Evolutionary conservation across 1,284 basidiomycete genomes (phyloP), one percentile per base, ranked within the genome.

Genomic region (Violaceomyces palustris): DNA sequence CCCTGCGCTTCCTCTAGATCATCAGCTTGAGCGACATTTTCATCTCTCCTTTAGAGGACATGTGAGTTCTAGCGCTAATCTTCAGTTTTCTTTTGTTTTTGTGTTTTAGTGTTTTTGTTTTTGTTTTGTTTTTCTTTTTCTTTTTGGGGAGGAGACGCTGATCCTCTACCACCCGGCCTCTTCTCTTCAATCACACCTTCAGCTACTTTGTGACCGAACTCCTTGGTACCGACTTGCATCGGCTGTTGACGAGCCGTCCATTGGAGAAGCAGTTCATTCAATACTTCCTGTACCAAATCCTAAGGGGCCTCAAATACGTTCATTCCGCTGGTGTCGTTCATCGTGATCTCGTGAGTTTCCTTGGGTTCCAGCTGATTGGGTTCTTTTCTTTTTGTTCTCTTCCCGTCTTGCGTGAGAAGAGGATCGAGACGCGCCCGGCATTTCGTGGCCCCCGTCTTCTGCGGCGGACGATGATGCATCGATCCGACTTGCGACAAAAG

Each of bases 191-290:
- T n/a, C n/a, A n/a, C 30, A n/a, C n/a, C n/a, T 32, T 41, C 68
- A 90, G 87, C 67, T 98, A 98, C 79, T 98, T 98, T 75, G 94
- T 98, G 45, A 98, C 94, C n/a, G 93, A 99, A 73, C 83, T 99
- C 8, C 83, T 99, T 34, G 93, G 94, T 43, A 98, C 93, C 53
- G 93, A 99, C 78, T 81, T 99, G 14, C 93, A 99, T 75, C 87
- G 93, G 56, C 82, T 99, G 25, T 81, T 99, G 62, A 98, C 94
- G 17, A 93, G 89, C 38, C 81, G 93, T 41, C 93, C 93, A 19
- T 80, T 99, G 60, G 93, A 99, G 79, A 98, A 98, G 79, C 93
- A 98, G 75, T 99, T 99, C 76, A 98, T 98, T 54, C 93, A 98
- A 74, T 98, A 99, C 77, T 98, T 98, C 79, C 79, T 98, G 29